Conservation (phyloP, 2,329 filamentous ascomycete genomes). For the Apiospora arundinis region DNA sequence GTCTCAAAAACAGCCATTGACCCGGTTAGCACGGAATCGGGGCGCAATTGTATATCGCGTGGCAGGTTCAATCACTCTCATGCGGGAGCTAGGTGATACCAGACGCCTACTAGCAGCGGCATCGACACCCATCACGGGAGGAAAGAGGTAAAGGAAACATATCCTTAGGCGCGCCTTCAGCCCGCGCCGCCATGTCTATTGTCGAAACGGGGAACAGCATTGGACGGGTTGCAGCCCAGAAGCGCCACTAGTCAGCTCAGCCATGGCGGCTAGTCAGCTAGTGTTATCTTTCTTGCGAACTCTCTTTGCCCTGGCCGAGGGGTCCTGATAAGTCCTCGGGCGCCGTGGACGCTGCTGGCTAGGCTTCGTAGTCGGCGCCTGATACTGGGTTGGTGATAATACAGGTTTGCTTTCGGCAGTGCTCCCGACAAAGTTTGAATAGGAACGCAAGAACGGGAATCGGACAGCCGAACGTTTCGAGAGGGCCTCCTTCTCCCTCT, state of each 20-base stretch:
- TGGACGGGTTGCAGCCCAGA: not conserved
- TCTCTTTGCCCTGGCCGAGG: not conserved
- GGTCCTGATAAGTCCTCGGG: not conserved
- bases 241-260: not conserved
- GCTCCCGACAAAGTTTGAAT: not conserved
- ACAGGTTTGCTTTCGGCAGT: not conserved
- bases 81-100: not conserved
- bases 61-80: not conserved
- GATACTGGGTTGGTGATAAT: not conserved
- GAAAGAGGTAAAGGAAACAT: not conserved
- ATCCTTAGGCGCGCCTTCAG: not conserved
- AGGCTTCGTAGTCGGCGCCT: not conserved
- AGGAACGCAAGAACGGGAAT: not conserved
- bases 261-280: not conserved
- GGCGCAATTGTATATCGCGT: not conserved
- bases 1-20: not conserved
- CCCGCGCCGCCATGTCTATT: not conserved
- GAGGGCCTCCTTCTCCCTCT: not conserved
- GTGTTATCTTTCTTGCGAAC: not conserved
- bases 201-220: not conserved
- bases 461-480: not conserved
- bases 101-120: not conserved
- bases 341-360: not conserved
- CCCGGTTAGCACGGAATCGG: not conserved
- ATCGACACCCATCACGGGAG: not conserved